phyloP scores from a whole-genome alignment of 2,329 filamentous ascomycete genomes.

The Phyllosticta citribraziliensis region DNA sequence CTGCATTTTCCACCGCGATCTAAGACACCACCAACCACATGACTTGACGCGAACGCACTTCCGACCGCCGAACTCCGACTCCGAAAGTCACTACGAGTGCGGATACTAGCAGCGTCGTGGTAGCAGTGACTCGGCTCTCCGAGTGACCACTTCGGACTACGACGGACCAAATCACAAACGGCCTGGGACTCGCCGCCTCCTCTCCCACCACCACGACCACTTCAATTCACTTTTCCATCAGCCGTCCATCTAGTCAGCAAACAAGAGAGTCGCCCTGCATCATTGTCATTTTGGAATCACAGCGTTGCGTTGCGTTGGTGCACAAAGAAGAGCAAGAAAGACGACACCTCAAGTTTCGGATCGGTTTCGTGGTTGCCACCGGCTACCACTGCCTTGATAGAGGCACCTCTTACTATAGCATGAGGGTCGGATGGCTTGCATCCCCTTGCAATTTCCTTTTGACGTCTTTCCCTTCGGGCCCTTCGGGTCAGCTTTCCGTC shows the following conservation, averaged over 20 bases:
- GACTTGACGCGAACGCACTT: neutral
- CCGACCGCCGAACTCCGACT: neutral
- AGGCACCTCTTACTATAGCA: neutral
- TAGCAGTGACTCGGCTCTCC: too few relatives aligned
- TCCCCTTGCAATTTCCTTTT: neutral
- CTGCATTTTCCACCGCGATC: neutral
- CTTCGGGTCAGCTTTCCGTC: too few relatives aligned
- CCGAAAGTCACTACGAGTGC: too few relatives aligned
- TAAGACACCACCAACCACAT: neutral
- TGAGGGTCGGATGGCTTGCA: neutral
- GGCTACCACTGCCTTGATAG: neutral
- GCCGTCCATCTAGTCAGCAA: neutral
- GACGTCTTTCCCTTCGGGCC: neutral
- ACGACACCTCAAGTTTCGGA: neutral
- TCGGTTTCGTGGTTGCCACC: neutral
- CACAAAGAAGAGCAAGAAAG: neutral
- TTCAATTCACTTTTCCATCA: neutral
- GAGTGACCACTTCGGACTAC: too few relatives aligned
- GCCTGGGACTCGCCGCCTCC: neutral
- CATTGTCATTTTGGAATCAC: neutral
- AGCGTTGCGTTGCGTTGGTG: neutral
- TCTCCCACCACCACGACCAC: neutral
- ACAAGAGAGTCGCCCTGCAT: neutral
- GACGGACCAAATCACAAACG: neutral
- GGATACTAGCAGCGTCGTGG: too few relatives aligned